Percentiles rank a stretch among this genome's conserved stretches.
Evolutionary conservation across 2,329 filamentous ascomycete species (phyloP).

Genomic region (Aspergillus japonicus): DNA sequence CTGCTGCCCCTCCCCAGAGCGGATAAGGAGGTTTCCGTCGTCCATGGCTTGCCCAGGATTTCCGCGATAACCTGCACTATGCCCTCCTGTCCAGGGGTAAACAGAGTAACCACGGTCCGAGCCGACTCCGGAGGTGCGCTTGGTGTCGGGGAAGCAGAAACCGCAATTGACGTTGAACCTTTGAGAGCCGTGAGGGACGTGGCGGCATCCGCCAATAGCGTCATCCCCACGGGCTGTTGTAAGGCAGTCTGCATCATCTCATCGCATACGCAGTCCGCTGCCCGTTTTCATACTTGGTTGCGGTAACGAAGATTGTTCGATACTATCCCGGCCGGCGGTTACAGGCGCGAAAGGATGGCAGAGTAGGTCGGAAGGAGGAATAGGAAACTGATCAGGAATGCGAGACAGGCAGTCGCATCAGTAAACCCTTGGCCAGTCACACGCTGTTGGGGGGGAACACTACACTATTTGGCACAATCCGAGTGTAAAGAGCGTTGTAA

Average conservation of each 20-base stretch:
- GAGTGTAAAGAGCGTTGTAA: not conserved
- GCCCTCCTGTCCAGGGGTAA: slow-evolving; percentile 67
- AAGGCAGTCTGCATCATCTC: slow-evolving; percentile 38
- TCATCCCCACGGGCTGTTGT: slow-evolving; percentile 34
- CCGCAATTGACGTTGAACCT: slow-evolving; percentile 13
- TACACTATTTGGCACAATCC: not conserved
- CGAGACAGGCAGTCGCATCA: not conserved
- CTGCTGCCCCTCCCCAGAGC: slow-evolving; percentile 55
- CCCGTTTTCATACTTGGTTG: slow-evolving; percentile 28
- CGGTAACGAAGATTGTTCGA: not conserved
- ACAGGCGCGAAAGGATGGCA: not conserved
- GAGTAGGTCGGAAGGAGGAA: not conserved
- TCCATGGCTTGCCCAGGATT: slow-evolving; percentile 72
- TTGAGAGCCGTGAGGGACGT: slow-evolving; percentile 24
- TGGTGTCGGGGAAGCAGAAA: slow-evolving; percentile 10
- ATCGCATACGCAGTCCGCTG: slow-evolving; percentile 24
- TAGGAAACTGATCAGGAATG: not conserved
- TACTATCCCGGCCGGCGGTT: not conserved
- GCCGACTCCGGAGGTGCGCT: slow-evolving; percentile 17
- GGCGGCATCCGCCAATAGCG: slow-evolving; percentile 27
- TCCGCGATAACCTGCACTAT: slow-evolving; percentile 76
- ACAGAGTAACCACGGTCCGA: slow-evolving; percentile 61
- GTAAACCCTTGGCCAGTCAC: not conserved
- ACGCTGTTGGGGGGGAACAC: not conserved
- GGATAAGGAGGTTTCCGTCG: slow-evolving; percentile 57